phyloP scores from a whole-genome alignment of 768 basidiomycete genomes.

The Trametes cinnabarina region DNA sequence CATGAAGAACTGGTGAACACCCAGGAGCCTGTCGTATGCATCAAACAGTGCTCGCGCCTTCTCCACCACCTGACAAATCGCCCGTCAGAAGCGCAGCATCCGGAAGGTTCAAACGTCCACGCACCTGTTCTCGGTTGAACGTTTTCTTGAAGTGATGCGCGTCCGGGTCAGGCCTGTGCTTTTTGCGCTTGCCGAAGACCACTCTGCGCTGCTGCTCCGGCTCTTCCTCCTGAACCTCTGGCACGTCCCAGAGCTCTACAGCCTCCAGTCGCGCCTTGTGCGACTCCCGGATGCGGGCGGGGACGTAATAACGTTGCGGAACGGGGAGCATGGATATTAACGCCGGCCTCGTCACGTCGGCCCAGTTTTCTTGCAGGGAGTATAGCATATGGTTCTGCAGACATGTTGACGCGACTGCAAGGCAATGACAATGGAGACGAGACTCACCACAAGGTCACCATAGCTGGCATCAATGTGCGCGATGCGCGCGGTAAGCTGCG shows the following conservation, averaged over 20 bases:
- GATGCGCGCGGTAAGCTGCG: slow-evolving; percentile 59
- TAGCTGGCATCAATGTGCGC: slow-evolving; percentile 65
- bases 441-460: slow-evolving; percentile 69
- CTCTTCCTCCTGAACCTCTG: slow-evolving; percentile 40
- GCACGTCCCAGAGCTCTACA: slow-evolving; percentile 59
- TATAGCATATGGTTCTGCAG: slow-evolving; percentile 62
- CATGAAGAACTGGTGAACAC: slow-evolving; percentile 45
- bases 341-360: slow-evolving; percentile 48
- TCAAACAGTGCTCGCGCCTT: slow-evolving; percentile 57
- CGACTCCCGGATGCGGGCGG: slow-evolving; percentile 55
- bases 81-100: neutral
- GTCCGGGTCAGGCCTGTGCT: slow-evolving; percentile 31
- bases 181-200: slow-evolving; percentile 33
- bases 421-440: neutral
- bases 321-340: slow-evolving; percentile 57
- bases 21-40: slow-evolving; percentile 56
- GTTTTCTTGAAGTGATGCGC: slow-evolving; percentile 46
- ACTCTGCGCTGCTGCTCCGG: slow-evolving; percentile 40
- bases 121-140: slow-evolving; percentile 66
- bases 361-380: slow-evolving; percentile 62
- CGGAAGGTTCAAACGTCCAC: neutral
- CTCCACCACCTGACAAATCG: slow-evolving; percentile 49
- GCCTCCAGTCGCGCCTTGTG: slow-evolving; percentile 59
- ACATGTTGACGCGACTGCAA: neutral
- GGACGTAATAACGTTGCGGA: slow-evolving; percentile 75